phyloP scores from a whole-genome alignment of 495 filamentous ascomycete genomes.

The Xylaria scruposa region DNA sequence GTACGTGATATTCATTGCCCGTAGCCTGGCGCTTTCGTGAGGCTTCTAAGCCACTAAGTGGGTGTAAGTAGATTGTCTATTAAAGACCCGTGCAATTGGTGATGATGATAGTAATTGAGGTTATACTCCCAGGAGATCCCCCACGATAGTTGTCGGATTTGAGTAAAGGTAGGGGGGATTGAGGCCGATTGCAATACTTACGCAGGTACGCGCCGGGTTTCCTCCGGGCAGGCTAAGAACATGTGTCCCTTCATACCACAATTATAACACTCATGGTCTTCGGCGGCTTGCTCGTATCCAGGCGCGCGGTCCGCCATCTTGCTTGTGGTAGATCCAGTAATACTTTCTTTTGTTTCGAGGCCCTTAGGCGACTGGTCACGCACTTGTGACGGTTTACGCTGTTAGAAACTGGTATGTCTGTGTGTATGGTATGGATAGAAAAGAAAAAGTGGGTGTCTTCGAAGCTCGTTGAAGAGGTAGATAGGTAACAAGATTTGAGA shows the following conservation, averaged over 20 bases:
- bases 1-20: conserved; percentile 35
- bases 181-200: conserved; percentile 50
- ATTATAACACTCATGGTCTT: conserved; percentile 57
- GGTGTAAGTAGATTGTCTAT: conserved; percentile 30
- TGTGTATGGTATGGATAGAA: not conserved
- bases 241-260: conserved; percentile 57
- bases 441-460: not conserved
- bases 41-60: conserved; percentile 46
- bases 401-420: not conserved
- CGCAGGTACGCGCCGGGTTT: conserved; percentile 59
- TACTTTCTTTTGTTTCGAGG: not conserved
- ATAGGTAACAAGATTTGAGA: not conserved
- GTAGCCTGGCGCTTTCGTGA: conserved; percentile 49
- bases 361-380: not conserved
- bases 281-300: conserved; percentile 40
- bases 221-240: conserved; percentile 58
- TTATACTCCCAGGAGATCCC: not conserved
- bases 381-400: not conserved
- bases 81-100: not conserved
- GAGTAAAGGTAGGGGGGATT: not conserved
- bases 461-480: not conserved
- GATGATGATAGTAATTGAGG: not conserved
- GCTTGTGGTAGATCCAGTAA: not conserved
- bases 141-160: not conserved
- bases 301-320: conserved; percentile 45